Evolutionary conservation across 768 basidiomycete species (phyloP).

Genomic region (Serendipita sp.): DNA sequence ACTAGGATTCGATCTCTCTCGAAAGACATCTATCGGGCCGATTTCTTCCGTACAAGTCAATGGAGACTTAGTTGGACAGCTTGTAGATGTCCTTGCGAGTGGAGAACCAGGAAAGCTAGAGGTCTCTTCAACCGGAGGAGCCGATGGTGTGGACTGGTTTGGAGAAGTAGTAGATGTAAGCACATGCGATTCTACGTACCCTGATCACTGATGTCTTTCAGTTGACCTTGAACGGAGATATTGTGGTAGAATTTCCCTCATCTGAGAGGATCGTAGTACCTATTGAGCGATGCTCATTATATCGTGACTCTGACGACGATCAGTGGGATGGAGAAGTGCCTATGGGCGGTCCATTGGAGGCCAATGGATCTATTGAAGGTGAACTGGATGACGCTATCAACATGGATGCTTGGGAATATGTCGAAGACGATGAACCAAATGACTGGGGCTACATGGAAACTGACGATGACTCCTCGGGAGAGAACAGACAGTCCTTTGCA

Average conservation of each 20-base stretch:
- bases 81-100: background rate
- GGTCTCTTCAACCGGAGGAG: constrained; percentile 19
- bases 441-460: constrained; percentile 8
- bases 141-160: constrained; percentile 48
- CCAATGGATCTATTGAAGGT: constrained; percentile 9
- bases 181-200: constrained; percentile 9
- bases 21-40: background rate
- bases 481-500: background rate
- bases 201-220: constrained; percentile 19
- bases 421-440: constrained; percentile 12
- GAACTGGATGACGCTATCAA: constrained; percentile 15
- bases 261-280: constrained; percentile 34
- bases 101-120: background rate
- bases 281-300: constrained; percentile 30
- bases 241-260: constrained; percentile 59
- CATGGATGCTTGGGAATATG: constrained; percentile 25
- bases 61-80: background rate
- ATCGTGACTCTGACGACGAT: constrained; percentile 18
- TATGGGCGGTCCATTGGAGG: constrained; percentile 8
- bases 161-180: constrained; percentile 71
- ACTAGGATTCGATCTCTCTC: background rate
- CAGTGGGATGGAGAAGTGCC: constrained; percentile 17
- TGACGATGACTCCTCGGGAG: background rate
- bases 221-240: constrained; percentile 60
- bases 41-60: background rate